Evolutionary conservation across 2,329 filamentous ascomycete species (phyloP).

Genomic region (Aspergillus oerlinghausenensis): DNA sequence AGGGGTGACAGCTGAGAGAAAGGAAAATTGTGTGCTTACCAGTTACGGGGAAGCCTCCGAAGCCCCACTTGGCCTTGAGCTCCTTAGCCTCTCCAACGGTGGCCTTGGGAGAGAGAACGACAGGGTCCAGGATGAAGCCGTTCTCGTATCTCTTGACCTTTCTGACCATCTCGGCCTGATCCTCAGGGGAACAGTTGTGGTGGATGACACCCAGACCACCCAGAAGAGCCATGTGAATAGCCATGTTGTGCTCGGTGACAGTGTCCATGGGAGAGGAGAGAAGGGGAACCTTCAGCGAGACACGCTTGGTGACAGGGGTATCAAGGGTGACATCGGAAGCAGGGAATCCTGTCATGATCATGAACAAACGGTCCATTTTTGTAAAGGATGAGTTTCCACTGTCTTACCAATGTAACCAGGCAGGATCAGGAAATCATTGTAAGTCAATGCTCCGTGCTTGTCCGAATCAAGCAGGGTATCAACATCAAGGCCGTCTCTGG

Average conservation of each 20-base stretch:
- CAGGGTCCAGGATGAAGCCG: constrained; percentile 94
- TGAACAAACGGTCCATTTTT: constrained; percentile 15
- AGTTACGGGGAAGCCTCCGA: constrained; percentile 96
- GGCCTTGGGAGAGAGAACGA: constrained; percentile 81
- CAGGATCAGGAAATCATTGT: constrained; percentile 96
- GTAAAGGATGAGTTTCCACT: constrained; percentile 3
- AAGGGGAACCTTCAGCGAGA: constrained; percentile 92
- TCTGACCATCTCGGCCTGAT: constrained; percentile 96
- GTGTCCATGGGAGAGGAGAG: constrained; percentile 99
- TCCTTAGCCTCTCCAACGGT: constrained; percentile 88
- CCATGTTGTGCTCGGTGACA: constrained; percentile 99
- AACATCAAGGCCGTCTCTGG: constrained; percentile 80
- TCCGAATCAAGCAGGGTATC: constrained; percentile 84
- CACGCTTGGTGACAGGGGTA: constrained; percentile 89
- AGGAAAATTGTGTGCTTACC: constrained; percentile 59
- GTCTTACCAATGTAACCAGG: constrained; percentile 84
- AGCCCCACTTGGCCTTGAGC: constrained; percentile 96
- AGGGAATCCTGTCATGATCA: constrained; percentile 63
- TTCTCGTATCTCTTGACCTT: constrained; percentile 99
- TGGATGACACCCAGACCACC: constrained; percentile 76
- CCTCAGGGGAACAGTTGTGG: constrained; percentile 98
- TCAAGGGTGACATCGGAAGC: constrained; percentile 85
- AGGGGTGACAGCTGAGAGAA: constrained; percentile 14
- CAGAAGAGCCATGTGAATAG: constrained; percentile 71
- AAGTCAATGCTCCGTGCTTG: constrained; percentile 88